Conservation (phyloP, 2,329 filamentous ascomycete species). For the Microdochium bolleyi region DNA sequence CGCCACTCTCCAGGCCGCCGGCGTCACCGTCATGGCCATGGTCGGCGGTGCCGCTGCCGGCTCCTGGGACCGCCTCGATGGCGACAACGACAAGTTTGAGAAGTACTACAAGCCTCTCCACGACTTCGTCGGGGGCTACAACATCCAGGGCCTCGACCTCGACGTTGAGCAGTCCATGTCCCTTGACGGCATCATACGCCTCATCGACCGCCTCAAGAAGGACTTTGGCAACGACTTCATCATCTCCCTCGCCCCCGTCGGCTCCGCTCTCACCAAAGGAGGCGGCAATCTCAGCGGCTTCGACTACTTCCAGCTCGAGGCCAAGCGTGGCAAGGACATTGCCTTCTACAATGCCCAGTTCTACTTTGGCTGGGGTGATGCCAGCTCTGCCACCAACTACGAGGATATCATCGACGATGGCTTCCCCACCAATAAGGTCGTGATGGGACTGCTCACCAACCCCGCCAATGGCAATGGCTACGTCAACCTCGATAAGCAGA, state of each 20-base stretch:
- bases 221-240: constrained; percentile 67
- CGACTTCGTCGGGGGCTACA: constrained; percentile 52
- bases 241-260: constrained; percentile 76
- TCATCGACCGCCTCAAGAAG: constrained; percentile 58
- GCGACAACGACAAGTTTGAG: constrained; percentile 55
- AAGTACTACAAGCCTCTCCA: constrained; percentile 63
- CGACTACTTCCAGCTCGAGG: constrained; percentile 68
- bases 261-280: constrained; percentile 55
- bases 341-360: constrained; percentile 89
- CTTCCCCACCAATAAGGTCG: constrained; percentile 66
- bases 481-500: constrained; percentile 38
- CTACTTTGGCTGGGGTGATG: constrained; percentile 79
- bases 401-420: constrained; percentile 49
- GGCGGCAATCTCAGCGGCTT: constrained; percentile 69
- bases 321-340: constrained; percentile 56
- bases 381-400: constrained; percentile 36
- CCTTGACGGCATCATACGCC: constrained; percentile 54
- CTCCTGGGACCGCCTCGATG: constrained; percentile 54
- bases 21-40: constrained; percentile 79
- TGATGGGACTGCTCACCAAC: constrained; percentile 76
- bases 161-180: constrained; percentile 75
- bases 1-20: constrained; percentile 59
- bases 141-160: constrained; percentile 64
- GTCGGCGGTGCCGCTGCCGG: constrained; percentile 78
- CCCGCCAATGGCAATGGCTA: constrained; percentile 60